A percentile compares a stretch with the other conserved stretches of the same genome.
phyloP scores from a whole-genome alignment of 2,329 filamentous ascomycete genomes.

The Apiospora kogelbergensis region DNA sequence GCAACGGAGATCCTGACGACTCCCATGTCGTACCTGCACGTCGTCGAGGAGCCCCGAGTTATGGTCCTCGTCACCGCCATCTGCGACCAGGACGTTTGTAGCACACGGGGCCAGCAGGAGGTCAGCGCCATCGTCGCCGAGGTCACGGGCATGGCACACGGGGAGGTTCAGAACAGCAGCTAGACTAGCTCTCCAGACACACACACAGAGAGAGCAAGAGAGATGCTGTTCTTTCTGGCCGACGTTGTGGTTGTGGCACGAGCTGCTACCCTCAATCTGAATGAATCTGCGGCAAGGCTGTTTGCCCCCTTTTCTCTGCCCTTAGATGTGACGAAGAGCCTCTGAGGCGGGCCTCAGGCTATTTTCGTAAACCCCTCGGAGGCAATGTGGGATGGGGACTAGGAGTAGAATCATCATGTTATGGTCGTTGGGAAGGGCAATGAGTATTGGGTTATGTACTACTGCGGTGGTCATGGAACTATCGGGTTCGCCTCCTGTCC shows the following conservation, averaged over 20 bases:
- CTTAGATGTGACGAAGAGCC: too few species aligned
- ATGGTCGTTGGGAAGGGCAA: not conserved
- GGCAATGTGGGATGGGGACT: not conserved
- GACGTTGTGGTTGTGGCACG: too few species aligned
- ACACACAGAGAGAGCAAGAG: too few species aligned
- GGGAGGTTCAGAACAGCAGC: not conserved
- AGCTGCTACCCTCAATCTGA: too few species aligned
- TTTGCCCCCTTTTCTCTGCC: too few species aligned
- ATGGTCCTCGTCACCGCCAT: conserved; percentile 12
- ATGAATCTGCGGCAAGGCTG: not conserved
- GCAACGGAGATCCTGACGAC: conserved; percentile 12
- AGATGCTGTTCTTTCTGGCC: not conserved
- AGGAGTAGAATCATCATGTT: too few species aligned
- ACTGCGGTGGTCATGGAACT: not conserved
- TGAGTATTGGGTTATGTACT: not conserved
- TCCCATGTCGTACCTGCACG: conserved; percentile 15
- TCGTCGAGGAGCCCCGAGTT: conserved; percentile 9
- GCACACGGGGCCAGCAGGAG: conserved; percentile 1
- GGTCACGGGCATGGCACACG: conserved; percentile 10
- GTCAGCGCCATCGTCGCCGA: conserved; percentile 9
- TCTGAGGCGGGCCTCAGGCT: too few species aligned
- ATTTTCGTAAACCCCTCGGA: too few species aligned
- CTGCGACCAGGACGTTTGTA: conserved; percentile 10
- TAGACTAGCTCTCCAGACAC: not conserved
- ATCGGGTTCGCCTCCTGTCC: too few species aligned